Evolutionary conservation across 495 filamentous ascomycete species (phyloP).

Genomic region (Parathielavia hyrcaniae): DNA sequence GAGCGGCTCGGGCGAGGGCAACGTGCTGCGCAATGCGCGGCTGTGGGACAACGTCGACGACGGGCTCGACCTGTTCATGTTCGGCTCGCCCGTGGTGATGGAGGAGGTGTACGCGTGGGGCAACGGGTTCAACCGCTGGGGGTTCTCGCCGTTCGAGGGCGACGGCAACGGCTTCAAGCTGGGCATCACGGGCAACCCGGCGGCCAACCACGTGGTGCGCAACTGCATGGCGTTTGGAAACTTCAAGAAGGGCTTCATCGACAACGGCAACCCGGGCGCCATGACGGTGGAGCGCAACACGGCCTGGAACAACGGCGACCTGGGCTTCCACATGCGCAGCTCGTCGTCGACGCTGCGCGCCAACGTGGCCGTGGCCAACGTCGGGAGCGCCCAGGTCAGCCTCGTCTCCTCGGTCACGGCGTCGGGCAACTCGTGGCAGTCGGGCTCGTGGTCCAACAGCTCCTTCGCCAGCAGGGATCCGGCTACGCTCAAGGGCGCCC

Average conservation of each 20-base stretch:
- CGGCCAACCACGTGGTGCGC: slow-evolving; percentile 3
- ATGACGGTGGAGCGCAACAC: slow-evolving; percentile 5
- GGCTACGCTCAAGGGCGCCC: slow-evolving; percentile 8
- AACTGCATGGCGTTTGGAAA: slow-evolving; percentile 7
- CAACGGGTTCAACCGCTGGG: slow-evolving; percentile 9
- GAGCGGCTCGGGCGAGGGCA: slow-evolving; percentile 5
- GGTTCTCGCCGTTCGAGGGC: not conserved
- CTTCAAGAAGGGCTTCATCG: slow-evolving; percentile 5
- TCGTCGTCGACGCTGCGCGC: slow-evolving; percentile 2
- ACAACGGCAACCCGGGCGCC: slow-evolving; percentile 5
- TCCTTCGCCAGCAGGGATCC: slow-evolving; percentile 5
- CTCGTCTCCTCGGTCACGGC: not conserved
- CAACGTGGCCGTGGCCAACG: slow-evolving; percentile 1
- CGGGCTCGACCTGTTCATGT: slow-evolving; percentile 9
- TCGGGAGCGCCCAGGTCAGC: not conserved
- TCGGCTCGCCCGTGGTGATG: not conserved
- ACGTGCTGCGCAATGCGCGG: slow-evolving; percentile 10
- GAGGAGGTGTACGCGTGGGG: slow-evolving; percentile 8
- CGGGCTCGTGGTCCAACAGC: slow-evolving; percentile 10
- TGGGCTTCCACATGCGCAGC: slow-evolving; percentile 8
- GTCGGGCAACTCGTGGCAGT: slow-evolving; percentile 7
- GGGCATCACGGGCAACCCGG: slow-evolving; percentile 5
- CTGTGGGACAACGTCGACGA: slow-evolving; percentile 11
- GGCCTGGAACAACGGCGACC: slow-evolving; percentile 2
- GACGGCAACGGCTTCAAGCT: slow-evolving; percentile 8